phyloP scores from a whole-genome alignment of 148 eudicot genomes.

The Amaranthus hypochondriacus region DNA sequence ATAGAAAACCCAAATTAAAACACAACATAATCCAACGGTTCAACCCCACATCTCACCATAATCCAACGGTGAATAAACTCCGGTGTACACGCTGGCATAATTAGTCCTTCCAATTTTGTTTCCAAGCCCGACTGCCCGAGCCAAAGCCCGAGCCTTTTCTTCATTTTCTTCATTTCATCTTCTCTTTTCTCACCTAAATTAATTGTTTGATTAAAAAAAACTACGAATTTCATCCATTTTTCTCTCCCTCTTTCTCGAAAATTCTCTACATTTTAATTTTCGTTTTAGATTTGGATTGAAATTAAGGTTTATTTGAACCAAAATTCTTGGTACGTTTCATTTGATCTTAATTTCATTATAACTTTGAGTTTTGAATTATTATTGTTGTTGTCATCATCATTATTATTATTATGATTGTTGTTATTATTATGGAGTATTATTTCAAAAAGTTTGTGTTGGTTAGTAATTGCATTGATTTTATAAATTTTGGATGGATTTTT shows the following conservation, averaged over 20 bases:
- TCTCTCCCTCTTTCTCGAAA: neutral
- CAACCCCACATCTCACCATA: neutral
- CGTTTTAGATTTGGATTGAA: neutral
- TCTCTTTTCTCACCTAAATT: neutral
- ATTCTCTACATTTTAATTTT: neutral
- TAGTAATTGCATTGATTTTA: no score
- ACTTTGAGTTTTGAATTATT: neutral
- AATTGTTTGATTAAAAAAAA: neutral
- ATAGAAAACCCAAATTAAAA: neutral
- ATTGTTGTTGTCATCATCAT: neutral
- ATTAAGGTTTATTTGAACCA: neutral
- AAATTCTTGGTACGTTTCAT: constrained; percentile 6
- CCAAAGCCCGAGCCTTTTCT: constrained; percentile 11
- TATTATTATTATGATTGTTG: neutral
- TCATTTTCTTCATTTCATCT: constrained; percentile 8
- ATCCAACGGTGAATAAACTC: constrained; percentile 15
- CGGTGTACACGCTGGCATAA: neutral
- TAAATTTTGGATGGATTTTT: neutral
- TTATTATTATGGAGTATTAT: neutral
- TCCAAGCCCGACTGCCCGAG: constrained; percentile 14
- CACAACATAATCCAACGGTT: neutral
- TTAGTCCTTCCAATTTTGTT: neutral
- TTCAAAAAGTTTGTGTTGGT: no score
- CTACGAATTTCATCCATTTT: neutral
- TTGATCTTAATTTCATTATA: neutral